Evolutionary conservation across 495 filamentous ascomycete genomes (phyloP).

Genomic region (Bacidia gigantensis): DNA sequence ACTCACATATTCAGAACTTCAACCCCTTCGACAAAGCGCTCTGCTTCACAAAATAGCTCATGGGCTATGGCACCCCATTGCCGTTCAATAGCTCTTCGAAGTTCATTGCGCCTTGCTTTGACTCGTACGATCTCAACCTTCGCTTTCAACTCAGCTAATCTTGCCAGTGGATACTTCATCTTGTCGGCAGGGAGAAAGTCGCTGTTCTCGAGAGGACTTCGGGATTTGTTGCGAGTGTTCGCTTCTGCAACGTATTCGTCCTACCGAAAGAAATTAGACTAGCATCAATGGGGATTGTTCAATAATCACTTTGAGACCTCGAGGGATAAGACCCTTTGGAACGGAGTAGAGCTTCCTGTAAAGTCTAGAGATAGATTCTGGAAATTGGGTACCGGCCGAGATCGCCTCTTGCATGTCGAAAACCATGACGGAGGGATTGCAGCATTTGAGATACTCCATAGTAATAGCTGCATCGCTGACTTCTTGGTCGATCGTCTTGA

Average conservation of each 20-base stretch:
- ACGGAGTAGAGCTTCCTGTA: not conserved
- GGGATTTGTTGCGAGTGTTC: not conserved
- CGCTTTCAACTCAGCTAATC: not conserved
- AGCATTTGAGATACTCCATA: not conserved
- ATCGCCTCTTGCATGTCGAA: not conserved
- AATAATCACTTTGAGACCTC: not conserved
- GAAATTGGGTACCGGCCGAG: not conserved
- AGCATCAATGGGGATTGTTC: not conserved
- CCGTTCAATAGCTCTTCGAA: no score
- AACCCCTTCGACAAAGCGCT: no score
- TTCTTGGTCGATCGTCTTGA: not conserved
- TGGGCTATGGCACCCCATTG: no score
- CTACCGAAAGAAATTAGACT: not conserved
- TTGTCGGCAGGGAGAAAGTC: not conserved
- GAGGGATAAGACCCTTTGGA: not conserved
- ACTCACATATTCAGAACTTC: conserved; percentile 1
- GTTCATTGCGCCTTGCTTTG: no score
- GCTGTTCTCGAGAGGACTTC: no score
- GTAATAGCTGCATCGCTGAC: not conserved
- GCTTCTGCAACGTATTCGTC: not conserved
- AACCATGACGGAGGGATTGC: not conserved
- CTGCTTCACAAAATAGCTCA: no score
- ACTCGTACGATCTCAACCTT: no score
- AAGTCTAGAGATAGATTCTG: not conserved
- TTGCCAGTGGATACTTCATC: not conserved